Conservation (phyloP, 805 yeast genomes). For the Hanseniaspora guilliermondii region DNA sequence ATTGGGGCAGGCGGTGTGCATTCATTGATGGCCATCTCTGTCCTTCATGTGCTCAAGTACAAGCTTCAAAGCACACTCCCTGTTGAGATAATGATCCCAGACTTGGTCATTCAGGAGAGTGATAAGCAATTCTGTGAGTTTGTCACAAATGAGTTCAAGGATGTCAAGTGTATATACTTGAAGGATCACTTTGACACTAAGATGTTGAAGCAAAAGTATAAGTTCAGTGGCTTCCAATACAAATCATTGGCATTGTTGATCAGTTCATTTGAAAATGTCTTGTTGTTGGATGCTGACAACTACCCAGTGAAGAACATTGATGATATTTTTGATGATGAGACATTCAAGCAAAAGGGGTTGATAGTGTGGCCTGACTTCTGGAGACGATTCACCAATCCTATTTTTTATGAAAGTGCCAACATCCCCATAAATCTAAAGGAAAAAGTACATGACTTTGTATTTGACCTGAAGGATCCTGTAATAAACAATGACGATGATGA, state of each 20-base stretch:
- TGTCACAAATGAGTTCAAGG: slow-evolving; percentile 24
- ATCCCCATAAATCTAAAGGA: slow-evolving; percentile 32
- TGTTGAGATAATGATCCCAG: slow-evolving; percentile 65
- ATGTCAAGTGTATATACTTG: slow-evolving; percentile 57
- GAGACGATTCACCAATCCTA: slow-evolving; percentile 71
- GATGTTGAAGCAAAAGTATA: slow-evolving; percentile 34
- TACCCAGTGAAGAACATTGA: slow-evolving; percentile 58
- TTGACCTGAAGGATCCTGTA: slow-evolving; percentile 25
- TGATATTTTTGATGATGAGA: slow-evolving; percentile 42
- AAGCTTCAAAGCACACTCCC: slow-evolving; percentile 47
- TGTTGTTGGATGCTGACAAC: slow-evolving; percentile 66
- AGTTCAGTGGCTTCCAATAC: slow-evolving; percentile 52
- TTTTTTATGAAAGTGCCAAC: slow-evolving; percentile 57
- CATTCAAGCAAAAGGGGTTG: slow-evolving; percentile 41
- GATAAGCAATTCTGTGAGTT: slow-evolving; percentile 56
- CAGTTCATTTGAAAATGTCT: slow-evolving; percentile 59
- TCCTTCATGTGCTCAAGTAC: slow-evolving; percentile 49
- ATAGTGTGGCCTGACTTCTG: slow-evolving; percentile 80
- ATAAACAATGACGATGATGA: slow-evolving; percentile 14
- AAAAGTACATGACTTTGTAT: slow-evolving; percentile 29
- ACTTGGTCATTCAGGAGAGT: slow-evolving; percentile 44
- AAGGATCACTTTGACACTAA: slow-evolving; percentile 41
- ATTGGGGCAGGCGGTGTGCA: slow-evolving; percentile 73
- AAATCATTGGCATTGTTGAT: slow-evolving; percentile 59
- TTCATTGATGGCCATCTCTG: slow-evolving; percentile 55